A percentile compares a stretch with the other conserved stretches of the same genome.
These are phyloP conservation scores for Boeremia lycopersici DNA, from an alignment of 2,329 filamentous ascomycete genomes.

Conservation along the genomic window DNA sequence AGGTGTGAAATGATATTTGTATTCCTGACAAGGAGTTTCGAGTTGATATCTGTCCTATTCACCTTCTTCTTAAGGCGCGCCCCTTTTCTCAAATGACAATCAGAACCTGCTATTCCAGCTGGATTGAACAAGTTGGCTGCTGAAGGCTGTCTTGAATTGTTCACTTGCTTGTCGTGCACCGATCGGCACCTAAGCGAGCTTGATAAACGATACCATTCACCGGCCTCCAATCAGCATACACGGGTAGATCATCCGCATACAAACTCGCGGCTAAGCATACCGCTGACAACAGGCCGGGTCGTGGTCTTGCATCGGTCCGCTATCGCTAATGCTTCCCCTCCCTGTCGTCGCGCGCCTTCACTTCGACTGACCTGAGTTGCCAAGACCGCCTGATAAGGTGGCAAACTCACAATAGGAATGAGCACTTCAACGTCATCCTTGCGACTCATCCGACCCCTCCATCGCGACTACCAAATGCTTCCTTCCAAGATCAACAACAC, in stretches of 20 bases:
- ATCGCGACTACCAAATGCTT: conserved; percentile 24
- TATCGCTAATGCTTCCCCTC: not conserved
- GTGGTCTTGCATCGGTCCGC: not conserved
- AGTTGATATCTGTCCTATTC: too few relatives aligned
- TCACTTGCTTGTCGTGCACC: too few relatives aligned
- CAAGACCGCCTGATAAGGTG: not conserved
- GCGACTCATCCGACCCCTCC: not conserved
- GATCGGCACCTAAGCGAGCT: too few relatives aligned
- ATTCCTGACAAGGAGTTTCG: too few relatives aligned
- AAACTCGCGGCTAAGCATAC: not conserved
- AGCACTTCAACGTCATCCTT: not conserved
- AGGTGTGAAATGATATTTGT: too few relatives aligned
- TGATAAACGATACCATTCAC: too few relatives aligned
- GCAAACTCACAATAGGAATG: not conserved
- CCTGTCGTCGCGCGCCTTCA: not conserved
- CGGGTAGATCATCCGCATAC: not conserved
- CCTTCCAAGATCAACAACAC: conserved; percentile 18
- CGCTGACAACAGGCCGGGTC: not conserved
- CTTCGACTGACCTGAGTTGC: too few relatives aligned
- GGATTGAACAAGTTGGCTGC: too few relatives aligned
- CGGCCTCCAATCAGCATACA: not conserved
- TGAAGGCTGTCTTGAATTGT: too few relatives aligned
- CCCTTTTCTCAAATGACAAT: too few relatives aligned
- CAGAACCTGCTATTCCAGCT: too few relatives aligned
- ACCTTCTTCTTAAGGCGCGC: too few relatives aligned